Conservation (phyloP, 139 green algal species). For the Pseudopediastrum boryanum region DNA sequence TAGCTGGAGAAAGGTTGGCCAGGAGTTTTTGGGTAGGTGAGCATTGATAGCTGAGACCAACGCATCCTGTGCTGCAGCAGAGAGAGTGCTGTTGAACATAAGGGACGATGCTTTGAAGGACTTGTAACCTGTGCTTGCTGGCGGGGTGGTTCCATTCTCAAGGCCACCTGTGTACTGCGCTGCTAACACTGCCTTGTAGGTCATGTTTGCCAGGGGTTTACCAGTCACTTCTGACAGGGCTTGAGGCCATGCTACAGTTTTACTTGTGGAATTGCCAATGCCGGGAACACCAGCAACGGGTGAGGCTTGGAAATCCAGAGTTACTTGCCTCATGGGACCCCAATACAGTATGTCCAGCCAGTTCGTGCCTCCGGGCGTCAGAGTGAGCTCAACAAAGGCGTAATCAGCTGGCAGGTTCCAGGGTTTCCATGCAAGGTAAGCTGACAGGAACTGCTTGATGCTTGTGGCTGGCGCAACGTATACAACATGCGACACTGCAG, state of each 20-base stretch:
- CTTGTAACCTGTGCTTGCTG: no score
- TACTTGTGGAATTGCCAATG: background rate
- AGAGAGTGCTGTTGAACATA: no score
- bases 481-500: background rate
- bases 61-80: no score
- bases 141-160: no score
- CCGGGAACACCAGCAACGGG: background rate
- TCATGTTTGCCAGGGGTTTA: background rate
- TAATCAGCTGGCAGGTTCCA: background rate
- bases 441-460: background rate
- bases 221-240: background rate
- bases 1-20: no score
- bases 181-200: no score
- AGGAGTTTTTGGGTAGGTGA: no score
- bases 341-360: background rate
- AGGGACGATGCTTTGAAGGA: no score
- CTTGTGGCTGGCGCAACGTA: background rate
- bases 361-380: background rate
- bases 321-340: background rate
- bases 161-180: no score
- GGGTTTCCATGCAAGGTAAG: background rate
- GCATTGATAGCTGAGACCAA: no score
- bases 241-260: background rate
- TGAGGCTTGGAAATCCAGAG: background rate
- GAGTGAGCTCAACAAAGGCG: background rate